A percentile compares a stretch with the other conserved stretches of the same genome.
phyloP scores from a whole-genome alignment of 73 alveolate species.

The Uronychia setigera region DNA sequence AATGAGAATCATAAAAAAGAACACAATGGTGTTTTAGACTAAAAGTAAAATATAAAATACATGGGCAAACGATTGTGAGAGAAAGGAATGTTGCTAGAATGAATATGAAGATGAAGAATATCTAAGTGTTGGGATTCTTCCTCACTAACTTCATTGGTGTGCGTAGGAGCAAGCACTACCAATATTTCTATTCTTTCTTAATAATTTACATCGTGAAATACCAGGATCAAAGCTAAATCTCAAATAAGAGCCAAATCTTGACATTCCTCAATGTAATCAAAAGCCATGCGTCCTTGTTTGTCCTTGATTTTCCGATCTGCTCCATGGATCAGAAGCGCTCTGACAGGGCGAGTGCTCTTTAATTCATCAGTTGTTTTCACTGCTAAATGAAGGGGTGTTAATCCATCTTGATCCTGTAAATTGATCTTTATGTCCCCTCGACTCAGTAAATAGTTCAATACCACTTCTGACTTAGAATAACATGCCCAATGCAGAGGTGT shows the following conservation, averaged over 20 bases:
- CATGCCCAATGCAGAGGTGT: constrained; percentile 99
- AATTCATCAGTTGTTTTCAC: constrained; percentile 76
- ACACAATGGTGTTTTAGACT: too few species aligned
- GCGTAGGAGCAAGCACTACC: constrained; percentile 25
- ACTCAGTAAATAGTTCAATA: constrained; percentile 79
- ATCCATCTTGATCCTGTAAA: constrained; percentile 81
- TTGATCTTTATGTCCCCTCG: constrained; percentile 75
- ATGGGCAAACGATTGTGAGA: not conserved
- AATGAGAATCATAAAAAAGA: too few species aligned
- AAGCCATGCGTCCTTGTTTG: constrained; percentile 67
- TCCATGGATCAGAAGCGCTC: constrained; percentile 77
- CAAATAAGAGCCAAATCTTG: constrained; percentile 30
- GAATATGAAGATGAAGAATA: constrained; percentile 19
- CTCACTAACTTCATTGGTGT: constrained; percentile 29
- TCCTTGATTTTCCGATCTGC: constrained; percentile 74
- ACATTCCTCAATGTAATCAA: constrained; percentile 57
- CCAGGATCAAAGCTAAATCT: constrained; percentile 26
- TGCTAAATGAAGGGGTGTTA: constrained; percentile 91
- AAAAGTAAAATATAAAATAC: not conserved
- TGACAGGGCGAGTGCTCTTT: constrained; percentile 68
- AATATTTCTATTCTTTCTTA: constrained; percentile 16
- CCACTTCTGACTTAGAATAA: constrained; percentile 84
- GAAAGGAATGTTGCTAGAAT: not conserved
- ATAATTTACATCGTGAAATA: not conserved
- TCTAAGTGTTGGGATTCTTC: constrained; percentile 19